Conservation (phyloP, 2,329 filamentous ascomycete species). For the Raffaelea ambrosiae region DNA sequence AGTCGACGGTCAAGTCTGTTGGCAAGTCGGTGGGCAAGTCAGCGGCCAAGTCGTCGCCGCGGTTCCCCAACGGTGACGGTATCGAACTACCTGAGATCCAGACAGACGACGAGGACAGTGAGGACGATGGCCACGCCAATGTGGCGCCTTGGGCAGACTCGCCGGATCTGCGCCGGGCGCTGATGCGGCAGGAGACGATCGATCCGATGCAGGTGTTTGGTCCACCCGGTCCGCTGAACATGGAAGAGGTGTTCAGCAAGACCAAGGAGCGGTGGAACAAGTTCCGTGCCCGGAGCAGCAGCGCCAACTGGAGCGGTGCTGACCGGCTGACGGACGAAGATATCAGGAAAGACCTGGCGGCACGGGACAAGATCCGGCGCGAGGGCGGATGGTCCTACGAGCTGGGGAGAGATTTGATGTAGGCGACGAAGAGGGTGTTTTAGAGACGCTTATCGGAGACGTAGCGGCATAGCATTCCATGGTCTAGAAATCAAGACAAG, state of each 20-base stretch:
- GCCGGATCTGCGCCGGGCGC: constrained; percentile 66
- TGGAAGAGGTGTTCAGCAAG: constrained; percentile 94
- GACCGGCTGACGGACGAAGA: constrained; percentile 84
- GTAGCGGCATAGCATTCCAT: not conserved
- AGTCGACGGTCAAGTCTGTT: constrained; percentile 49
- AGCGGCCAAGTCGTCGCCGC: constrained; percentile 62
- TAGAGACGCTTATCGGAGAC: not conserved
- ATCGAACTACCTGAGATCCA: constrained; percentile 93
- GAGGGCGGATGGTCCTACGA: constrained; percentile 82
- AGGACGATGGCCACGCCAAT: constrained; percentile 38
- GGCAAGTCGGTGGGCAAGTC: constrained; percentile 54
- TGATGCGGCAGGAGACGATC: constrained; percentile 74
- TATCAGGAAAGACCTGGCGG: constrained; percentile 69
- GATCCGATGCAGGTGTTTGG: constrained; percentile 86
- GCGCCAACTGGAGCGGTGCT: constrained; percentile 83
- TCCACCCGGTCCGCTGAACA: constrained; percentile 75
- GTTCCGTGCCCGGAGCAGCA: constrained; percentile 85
- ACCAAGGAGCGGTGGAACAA: constrained; percentile 79
- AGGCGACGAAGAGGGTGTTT: not conserved
- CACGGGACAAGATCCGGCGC: constrained; percentile 67
- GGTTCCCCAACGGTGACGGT: constrained; percentile 79
- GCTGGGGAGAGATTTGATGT: constrained; percentile 38
- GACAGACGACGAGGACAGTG: constrained; percentile 77
- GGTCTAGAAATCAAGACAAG: not conserved
- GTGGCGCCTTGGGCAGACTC: constrained; percentile 84